phyloP scores from a whole-genome alignment of 148 eudicot species.

The Amaranthus hypochondriacus region DNA sequence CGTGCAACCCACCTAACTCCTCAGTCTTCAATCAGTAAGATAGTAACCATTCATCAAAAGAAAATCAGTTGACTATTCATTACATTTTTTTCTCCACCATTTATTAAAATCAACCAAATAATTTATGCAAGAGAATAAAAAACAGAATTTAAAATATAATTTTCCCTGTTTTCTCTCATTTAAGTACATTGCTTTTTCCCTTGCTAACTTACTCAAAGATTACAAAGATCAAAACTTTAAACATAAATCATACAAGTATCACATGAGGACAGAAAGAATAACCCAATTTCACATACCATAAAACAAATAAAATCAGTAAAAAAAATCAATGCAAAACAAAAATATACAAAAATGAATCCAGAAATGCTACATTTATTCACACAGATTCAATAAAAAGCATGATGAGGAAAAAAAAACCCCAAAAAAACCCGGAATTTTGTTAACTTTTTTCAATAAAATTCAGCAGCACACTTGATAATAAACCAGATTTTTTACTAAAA shows the following conservation, averaged over 20 bases:
- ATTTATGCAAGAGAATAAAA: too few relatives aligned
- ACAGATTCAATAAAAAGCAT: neutral
- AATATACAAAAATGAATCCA: neutral
- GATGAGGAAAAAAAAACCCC: neutral
- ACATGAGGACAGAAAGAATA: neutral
- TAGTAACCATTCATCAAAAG: neutral
- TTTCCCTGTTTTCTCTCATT: neutral
- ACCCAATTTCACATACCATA: conserved; percentile 2
- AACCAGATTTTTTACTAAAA: too few relatives aligned
- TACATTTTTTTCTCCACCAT: too few relatives aligned
- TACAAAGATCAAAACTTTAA: neutral
- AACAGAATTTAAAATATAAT: neutral
- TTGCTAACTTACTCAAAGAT: conserved; percentile 6
- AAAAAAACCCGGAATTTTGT: neutral
- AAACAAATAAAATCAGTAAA: neutral
- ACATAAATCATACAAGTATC: neutral
- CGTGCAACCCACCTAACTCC: conserved; percentile 16
- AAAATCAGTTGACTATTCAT: neutral
- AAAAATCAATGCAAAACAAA: neutral
- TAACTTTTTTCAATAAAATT: neutral
- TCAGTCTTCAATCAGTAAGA: neutral
- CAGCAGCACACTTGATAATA: neutral
- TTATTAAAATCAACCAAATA: too few relatives aligned
- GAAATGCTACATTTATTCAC: conserved; percentile 2
- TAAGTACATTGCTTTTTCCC: neutral